Evolutionary conservation across 2,329 filamentous ascomycete species (phyloP), one percentile per base, ranked within the genome.

Genomic region (Fusarium stilboides): DNA sequence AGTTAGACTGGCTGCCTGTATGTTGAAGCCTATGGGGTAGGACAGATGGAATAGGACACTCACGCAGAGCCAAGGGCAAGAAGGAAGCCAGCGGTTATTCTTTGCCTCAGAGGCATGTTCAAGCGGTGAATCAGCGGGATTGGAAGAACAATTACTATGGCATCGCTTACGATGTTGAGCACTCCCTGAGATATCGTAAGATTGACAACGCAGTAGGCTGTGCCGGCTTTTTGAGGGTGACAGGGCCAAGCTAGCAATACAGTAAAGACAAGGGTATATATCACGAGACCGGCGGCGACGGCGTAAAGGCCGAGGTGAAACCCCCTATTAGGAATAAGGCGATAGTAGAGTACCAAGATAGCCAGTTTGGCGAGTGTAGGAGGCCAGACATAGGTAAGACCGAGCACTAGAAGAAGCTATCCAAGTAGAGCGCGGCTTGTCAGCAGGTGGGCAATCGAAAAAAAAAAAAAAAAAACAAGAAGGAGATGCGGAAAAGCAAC

Each of bases 301-400:
- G 53, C 40, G 40, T 62, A 57, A 5, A 62, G 24, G 10, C n/a
- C 17, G 31, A 57, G 17, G 7, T 20, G 34, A 15, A 59, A 62
- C 12, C 33, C 20, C 2, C 4, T 28, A 3, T 53, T 62, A 2
- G 47, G 43, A 34, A 44, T 54, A 6, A 59, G 42, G 14, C 46
- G 47, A 19, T 54, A 39, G 36, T 59, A 59, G 7, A 54, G 31
- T 6, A 53, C 47, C 5, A 52, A 40, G 26, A 62, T 52, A 24
- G 46, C 59, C 8, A 62, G 15, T n/a, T 62, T 59, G 3, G 42
- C 34, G 2, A 53, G 54, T 7, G 52, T 61, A 33, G 57, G 57
- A 31, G 57, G 57, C 57, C 57, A 61, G 4, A 57, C 44, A 4
- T 58, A 62, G 8, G 59, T 58, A 4, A 61, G 44, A 15, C 39